These are phyloP conservation scores for Blastobotrys robertii DNA, from an alignment of 805 yeast species.

Conservation along the genomic window DNA sequence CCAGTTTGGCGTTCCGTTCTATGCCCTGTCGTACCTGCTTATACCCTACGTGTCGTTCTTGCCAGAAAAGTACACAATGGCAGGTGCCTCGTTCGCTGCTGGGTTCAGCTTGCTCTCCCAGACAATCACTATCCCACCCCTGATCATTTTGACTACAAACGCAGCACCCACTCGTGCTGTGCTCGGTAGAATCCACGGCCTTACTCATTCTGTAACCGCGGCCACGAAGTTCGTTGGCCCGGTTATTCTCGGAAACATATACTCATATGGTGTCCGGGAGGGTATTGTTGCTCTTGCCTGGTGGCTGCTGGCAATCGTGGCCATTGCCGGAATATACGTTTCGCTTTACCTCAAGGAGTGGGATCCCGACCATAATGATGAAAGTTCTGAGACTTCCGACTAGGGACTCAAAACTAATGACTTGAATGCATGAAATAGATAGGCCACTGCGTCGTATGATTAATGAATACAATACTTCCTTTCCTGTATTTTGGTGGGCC, in stretches of 20 bases:
- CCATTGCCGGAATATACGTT: slow-evolving; percentile 6
- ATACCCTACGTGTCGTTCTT: slow-evolving; percentile 33
- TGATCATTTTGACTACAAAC: slow-evolving; percentile 10
- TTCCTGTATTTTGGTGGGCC: no score
- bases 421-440: no score
- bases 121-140: slow-evolving; percentile 11
- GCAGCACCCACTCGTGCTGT: slow-evolving; percentile 10
- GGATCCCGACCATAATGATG: not conserved
- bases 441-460: no score
- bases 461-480: no score
- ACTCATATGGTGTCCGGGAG: slow-evolving; percentile 7
- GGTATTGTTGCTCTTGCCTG: slow-evolving; percentile 9
- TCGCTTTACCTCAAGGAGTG: not conserved
- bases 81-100: slow-evolving; percentile 1
- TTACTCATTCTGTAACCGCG: slow-evolving; percentile 9
- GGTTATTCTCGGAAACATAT: slow-evolving; percentile 7
- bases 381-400: not conserved
- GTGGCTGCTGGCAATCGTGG: slow-evolving; percentile 9
- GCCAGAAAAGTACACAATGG: slow-evolving; percentile 2
- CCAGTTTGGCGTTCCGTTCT: slow-evolving; percentile 31
- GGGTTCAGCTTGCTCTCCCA: slow-evolving; percentile 4
- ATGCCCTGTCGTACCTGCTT: slow-evolving; percentile 36
- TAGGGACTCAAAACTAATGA: no score
- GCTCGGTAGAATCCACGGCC: slow-evolving; percentile 11
- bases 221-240: slow-evolving; percentile 8